Base-by-base conservation (phyloP, 2,329 filamentous ascomycete genomes). In the Orbilia oligospora region DNA sequence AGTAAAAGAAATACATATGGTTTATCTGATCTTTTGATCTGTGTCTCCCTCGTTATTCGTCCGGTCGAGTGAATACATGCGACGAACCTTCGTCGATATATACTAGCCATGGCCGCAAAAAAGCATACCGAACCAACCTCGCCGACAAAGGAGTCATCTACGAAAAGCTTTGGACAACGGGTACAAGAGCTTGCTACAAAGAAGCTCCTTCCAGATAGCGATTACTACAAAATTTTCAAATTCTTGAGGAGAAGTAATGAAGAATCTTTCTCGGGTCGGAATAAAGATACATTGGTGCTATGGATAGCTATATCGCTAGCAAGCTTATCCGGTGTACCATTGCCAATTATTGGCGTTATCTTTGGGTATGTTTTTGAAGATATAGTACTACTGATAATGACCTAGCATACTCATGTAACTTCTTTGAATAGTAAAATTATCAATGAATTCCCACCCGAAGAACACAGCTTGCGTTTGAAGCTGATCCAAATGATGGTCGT, bases 371-470 rank as follows among this genome's bases (percentile, higher is more conserved):
- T 67, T n/a, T 24, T n/a, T 22, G 2, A n/a, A n/a, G n/a, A 24
- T 22, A 24, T 49, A 36, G 2, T 10, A 51, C 0, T 24, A 3
- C 14, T 36, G 24, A 27, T 9, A 12, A 30, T 3, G 56, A 18
- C n/a, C 18, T 20, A 24, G 18, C 12, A 4, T 48, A 55, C 33
- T 71, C 12, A 70, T 46, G 56, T 41, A 51, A 14, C 22, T 41
- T 61, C n/a, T 16, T 51, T 49, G 38, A 51, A 36, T 70, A 80
- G 78, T 44, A 84, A 86, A 67, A 86, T 88, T 69, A 87, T 87
- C 82, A 86, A 87, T 78, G 83, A 84, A 24, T 88, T 88, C 69
- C 87, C 87, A 41, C 87, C 87, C 0, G 80, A 83, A 36, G 84
- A 86, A 80, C 82, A 86, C 67, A 85, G 86, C 63, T 82, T 88